Evolutionary conservation across 2,329 filamentous ascomycete genomes (phyloP), one percentile per base, ranked within the genome.

Genomic region (Alternaria sp.): DNA sequence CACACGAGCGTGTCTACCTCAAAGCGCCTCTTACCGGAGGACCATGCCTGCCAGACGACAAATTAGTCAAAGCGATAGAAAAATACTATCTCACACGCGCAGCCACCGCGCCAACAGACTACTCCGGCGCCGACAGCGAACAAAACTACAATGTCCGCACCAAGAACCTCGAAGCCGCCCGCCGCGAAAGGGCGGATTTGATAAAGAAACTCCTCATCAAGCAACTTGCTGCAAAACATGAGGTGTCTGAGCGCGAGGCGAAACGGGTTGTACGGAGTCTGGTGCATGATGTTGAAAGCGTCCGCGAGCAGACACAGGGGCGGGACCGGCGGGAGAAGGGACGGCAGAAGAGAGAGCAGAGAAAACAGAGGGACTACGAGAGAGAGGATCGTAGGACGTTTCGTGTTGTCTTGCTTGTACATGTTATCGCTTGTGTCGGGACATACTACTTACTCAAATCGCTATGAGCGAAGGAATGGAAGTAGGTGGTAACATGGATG

Each of bases 401-500:
- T 30, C 11, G 28, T 30, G 0, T 1, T 36, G 30, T 15, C 3
- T 4, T 36, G 1, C 30, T 36, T 10, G 32, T 1, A 36, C 32
- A 1, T 0, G 32, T 4, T 36, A 9, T 36, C 1, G 13, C 0
- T 36, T 36, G 0, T 0, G 2, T 36, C 30, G 30, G 30, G 30
- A 36, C 4, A 4, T 15, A 0, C 13, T 36, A 15, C 30, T 36
- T 36, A 3, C 2, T 36, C 3, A 4, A 36, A 36, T 40, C 15
- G 8, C 36, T n/a, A 40, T 17, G 36, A 40, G 36, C n/a, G 36
- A 17, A 40, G 36, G 3, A 5, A 40, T 40, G 36, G n/a, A 40
- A 40, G 32, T 36, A 36, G 36, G n/a, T 40, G 2, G n/a, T 40
- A 11, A 40, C 1, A 17, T 40, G n/a, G 36, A 40, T 1, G n/a